Evolutionary conservation across 441 rosid genomes (phyloP).

Genomic region (Erodium chrysanthum): DNA sequence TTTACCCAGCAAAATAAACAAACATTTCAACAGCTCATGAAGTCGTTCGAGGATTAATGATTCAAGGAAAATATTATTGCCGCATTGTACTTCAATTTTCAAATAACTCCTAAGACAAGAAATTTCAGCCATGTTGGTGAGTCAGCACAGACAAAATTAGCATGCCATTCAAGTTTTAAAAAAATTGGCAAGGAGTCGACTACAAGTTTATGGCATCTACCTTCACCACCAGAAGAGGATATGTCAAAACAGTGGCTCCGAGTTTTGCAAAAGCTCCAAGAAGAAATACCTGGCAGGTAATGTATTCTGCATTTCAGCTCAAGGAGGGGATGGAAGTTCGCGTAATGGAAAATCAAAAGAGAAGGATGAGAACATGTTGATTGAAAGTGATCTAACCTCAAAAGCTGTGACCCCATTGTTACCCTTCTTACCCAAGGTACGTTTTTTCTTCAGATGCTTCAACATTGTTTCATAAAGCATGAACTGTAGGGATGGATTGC

Average conservation of each 20-base stretch:
- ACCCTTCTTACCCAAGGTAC: slow-evolving; percentile 36
- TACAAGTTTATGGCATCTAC: slow-evolving; percentile 21
- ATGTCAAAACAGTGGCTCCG: slow-evolving; percentile 82
- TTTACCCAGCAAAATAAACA: neutral
- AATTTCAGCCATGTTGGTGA: neutral
- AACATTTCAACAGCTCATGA: neutral
- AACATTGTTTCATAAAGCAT: slow-evolving; percentile 91
- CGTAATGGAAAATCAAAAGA: no score
- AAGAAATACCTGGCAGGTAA: slow-evolving; percentile 51
- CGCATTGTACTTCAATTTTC: neutral
- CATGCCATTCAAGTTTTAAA: neutral
- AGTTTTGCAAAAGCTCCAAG: slow-evolving; percentile 95
- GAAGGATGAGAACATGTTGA: neutral
- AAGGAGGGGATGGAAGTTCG: neutral
- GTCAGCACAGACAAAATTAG: neutral
- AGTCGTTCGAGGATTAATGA: neutral
- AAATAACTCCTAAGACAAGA: neutral
- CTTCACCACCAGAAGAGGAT: slow-evolving; percentile 90
- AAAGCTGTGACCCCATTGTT: slow-evolving; percentile 50
- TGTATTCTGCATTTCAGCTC: slow-evolving; percentile 4
- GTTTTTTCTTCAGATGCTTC: slow-evolving; percentile 60
- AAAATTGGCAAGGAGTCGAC: neutral
- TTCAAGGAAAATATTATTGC: neutral
- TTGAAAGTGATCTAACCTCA: slow-evolving; percentile 41
- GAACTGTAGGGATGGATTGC: slow-evolving; percentile 92